Evolutionary conservation across 129 eudicot species (phyloP).

Genomic region (Tagetes erecta): DNA sequence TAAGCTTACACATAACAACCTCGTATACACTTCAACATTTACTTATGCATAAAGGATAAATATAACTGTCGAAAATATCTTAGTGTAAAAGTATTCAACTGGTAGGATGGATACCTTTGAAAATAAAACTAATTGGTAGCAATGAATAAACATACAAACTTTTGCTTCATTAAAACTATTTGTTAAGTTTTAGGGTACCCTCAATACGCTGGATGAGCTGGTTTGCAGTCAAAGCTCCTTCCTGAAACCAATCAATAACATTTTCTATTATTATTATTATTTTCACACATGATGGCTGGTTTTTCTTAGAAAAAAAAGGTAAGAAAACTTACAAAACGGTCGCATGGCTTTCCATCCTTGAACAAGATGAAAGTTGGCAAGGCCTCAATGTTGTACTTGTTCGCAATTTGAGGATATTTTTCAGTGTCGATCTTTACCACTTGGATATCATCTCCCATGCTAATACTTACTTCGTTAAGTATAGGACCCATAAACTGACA

Average conservation of each 20-base stretch:
- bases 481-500: slow-evolving; percentile 95
- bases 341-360: slow-evolving; percentile 77
- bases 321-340: slow-evolving; percentile 81
- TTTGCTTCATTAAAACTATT: background rate
- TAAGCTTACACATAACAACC: too few species aligned
- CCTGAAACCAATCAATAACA: slow-evolving; percentile 42
- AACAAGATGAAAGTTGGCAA: slow-evolving; percentile 95
- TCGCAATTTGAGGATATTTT: slow-evolving; percentile 80
- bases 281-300: background rate
- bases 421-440: slow-evolving; percentile 94
- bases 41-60: too few species aligned
- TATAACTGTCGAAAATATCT: too few species aligned
- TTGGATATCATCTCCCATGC: slow-evolving; percentile 66
- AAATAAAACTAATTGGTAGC: background rate
- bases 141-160: background rate
- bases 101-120: too few species aligned
- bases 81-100: background rate
- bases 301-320: background rate
- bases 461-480: slow-evolving; percentile 65
- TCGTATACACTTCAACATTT: too few species aligned
- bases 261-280: background rate
- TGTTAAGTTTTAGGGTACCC: slow-evolving; percentile 47
- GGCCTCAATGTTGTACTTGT: slow-evolving; percentile 80
- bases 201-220: slow-evolving; percentile 67
- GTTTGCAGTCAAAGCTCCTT: slow-evolving; percentile 80